These are phyloP conservation scores for Noccaea bulbosa DNA, from an alignment of 345 rosid species.

Conservation along the genomic window DNA sequence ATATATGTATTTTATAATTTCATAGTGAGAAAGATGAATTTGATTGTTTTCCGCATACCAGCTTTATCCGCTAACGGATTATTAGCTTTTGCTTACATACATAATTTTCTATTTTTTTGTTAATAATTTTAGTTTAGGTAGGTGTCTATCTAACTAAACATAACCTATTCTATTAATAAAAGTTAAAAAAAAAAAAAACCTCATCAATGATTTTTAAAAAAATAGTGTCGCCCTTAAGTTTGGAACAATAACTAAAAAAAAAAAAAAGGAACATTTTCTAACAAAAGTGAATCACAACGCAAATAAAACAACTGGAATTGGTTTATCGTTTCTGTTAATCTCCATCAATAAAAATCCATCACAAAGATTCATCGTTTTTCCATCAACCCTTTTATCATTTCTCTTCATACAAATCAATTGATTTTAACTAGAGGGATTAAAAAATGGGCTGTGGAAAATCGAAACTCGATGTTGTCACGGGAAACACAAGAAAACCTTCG, in stretches of 20 bases:
- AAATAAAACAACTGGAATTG: conserved; percentile 31
- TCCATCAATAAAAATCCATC: conserved; percentile 37
- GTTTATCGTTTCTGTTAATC: conserved; percentile 30
- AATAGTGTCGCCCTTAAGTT: conserved; percentile 27
- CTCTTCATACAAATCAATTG: conserved; percentile 2
- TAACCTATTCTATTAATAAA: conserved; percentile 35
- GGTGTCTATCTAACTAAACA: conserved; percentile 33
- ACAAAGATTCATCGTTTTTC: conserved; percentile 3
- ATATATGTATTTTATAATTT: no score
- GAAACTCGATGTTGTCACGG: conserved; percentile 68
- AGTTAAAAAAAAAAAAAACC: background rate
- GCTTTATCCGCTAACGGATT: no score
- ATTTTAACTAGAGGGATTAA: background rate
- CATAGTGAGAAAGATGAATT: no score
- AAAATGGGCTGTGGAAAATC: conserved; percentile 89
- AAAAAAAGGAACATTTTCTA: conserved; percentile 9
- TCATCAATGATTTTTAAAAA: background rate
- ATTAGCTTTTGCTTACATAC: no score
- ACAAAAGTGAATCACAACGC: conserved; percentile 38
- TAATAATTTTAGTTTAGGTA: background rate
- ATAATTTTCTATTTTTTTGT: background rate
- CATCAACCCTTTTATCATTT: background rate
- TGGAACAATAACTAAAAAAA: conserved; percentile 26
- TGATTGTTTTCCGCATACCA: no score
- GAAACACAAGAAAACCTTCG: conserved; percentile 50